Evolutionary conservation across 306 rosid genomes (phyloP), one percentile per base, ranked within the genome.

Genomic region (Nissolia schottii): DNA sequence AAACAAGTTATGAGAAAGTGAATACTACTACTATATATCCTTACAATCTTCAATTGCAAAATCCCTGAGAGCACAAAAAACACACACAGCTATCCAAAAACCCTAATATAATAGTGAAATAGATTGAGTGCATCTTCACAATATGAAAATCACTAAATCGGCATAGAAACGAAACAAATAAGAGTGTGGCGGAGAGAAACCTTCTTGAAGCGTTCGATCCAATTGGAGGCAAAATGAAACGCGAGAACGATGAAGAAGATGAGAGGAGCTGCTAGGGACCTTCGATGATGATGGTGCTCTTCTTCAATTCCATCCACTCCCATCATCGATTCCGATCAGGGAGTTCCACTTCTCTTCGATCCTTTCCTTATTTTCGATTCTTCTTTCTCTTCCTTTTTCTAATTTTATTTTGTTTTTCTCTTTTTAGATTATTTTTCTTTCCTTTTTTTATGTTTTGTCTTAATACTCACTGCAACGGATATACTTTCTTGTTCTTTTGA

Each of bases 261-360:
- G 23, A 70, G 24, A 10, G 93, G 92, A 73, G 99, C 90, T 25
- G 89, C 89, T 12, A 78, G 3, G 1, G 93, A 91, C 43, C 80
- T 60, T n/a, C 72, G 86, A 38, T 77, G 65, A n/a, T n/a, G n/a
- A n/a, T n/a, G n/a, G n/a, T n/a, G n/a, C n/a, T n/a, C n/a, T 13
- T 64, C 79, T 19, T 64, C 75, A 64, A 75, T 78, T 68, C 67
- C 84, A 53, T 58, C 68, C 18, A 59, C 81, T 65, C 46, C 84
- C 87, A 79, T 73, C 65, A 45, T 73, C 15, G 23, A 73, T 35
- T 79, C 75, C 28, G 65, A 32, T 41, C 1, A 70, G 45, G 16
- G 3, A 24, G 46, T 32, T 59, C 56, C 7, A 27, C n/a, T 68
- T 34, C 37, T 57, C 40, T 34, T 3, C 40, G 9, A 7, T 34